Evolutionary conservation across 345 rosid species (phyloP), one percentile per base, ranked within the genome.

Genomic region (Acer saccharum): DNA sequence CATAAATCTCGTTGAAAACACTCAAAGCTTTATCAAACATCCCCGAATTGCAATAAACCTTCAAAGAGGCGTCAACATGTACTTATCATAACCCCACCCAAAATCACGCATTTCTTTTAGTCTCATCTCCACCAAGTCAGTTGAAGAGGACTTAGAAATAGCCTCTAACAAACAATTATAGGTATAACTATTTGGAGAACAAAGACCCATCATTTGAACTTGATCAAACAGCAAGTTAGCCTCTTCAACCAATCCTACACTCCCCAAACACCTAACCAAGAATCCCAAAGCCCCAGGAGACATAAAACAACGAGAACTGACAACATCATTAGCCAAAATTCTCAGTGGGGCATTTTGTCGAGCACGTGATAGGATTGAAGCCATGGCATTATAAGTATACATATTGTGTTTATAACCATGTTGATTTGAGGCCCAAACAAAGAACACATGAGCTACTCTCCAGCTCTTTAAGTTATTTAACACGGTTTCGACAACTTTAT

Each of bases 91-190:
- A 27, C 65, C 73, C 83, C 86, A 90, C 12, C 94, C 95, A 11
- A 43, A 83, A 68, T 81, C 85, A 12, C 72, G 76, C 98, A 95
- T 93, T 83, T 93, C 97, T 71, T 83, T 81, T 77, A 93, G 65
- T 82, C 87, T 93, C 80, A 32, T 71, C 87, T 93, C 98, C 68
- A 87, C 84, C 81, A 93, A 82, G 68, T 83, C 91, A 81, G 83
- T 75, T 43, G 82, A 87, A 77, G 65, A 72, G 57, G 91, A 88
- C 79, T 84, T 93, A 39, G 93, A 84, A 71, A 90, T 52, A 4
- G 90, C 92, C 85, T 91, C 98, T 58, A 95, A 73, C 88, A 95
- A 84, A 74, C 98, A 95, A 81, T 88, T 95, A 75, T 93, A 95
- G 32, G 83, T 85, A 75, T 95, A 95, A 44, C 43, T 74, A 85